Evolutionary conservation across 495 filamentous ascomycete species (phyloP).

Genomic region (Pyronema omphalodes): DNA sequence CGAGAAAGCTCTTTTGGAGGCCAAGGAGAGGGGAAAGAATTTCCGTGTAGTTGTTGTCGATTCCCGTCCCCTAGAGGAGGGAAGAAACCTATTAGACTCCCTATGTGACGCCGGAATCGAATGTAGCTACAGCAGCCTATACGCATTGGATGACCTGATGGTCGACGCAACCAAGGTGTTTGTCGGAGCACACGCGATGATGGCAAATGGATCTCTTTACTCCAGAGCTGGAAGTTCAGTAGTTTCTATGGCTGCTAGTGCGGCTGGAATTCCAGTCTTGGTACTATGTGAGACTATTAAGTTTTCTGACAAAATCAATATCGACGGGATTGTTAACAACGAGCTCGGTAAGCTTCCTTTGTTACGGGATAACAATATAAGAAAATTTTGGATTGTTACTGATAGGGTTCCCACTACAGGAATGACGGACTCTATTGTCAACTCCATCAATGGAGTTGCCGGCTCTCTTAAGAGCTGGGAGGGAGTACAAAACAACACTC

Average conservation of each 20-base stretch:
- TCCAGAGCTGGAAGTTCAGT: conserved; percentile 73
- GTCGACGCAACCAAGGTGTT: conserved; percentile 62
- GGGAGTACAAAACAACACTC: conserved; percentile 43
- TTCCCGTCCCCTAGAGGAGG: conserved; percentile 61
- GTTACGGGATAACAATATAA: conserved; percentile 13
- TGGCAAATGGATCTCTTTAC: conserved; percentile 75
- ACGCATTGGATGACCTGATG: conserved; percentile 52
- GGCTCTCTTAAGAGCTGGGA: conserved; percentile 38
- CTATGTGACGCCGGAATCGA: conserved; percentile 50
- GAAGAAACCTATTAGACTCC: conserved; percentile 50
- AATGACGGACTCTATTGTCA: conserved; percentile 1
- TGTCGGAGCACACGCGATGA: conserved; percentile 76
- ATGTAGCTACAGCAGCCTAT: conserved; percentile 63
- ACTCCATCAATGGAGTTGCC: conserved; percentile 11
- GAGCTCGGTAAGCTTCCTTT: conserved; percentile 58
- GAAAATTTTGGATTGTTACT: background rate
- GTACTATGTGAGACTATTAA: conserved; percentile 92
- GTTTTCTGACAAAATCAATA: conserved; percentile 75
- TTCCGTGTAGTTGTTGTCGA: conserved; percentile 81
- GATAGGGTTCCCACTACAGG: background rate
- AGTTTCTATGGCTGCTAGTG: conserved; percentile 71
- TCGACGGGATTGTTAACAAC: conserved; percentile 83
- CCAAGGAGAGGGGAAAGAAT: conserved; percentile 44
- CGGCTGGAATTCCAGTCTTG: conserved; percentile 57
- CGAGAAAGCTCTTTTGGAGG: conserved; percentile 51